Conservation (phyloP, 163 green algal species). For the Volvox carteri region DNA sequence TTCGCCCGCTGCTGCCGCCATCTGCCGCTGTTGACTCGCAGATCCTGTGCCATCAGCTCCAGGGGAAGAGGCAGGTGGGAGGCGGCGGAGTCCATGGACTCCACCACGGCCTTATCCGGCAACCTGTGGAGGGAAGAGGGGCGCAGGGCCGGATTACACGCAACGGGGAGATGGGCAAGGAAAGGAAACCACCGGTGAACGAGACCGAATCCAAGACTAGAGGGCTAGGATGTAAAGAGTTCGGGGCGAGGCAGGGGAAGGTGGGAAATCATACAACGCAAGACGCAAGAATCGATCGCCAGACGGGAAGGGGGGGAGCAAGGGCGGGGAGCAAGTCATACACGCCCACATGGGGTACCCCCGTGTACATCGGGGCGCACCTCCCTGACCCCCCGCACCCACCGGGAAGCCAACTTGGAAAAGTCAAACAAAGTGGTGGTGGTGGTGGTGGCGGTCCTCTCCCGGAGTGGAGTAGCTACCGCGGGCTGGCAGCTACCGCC, state of each 20-base stretch:
- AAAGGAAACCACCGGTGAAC: too few species aligned
- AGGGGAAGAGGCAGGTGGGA: constrained; percentile 8
- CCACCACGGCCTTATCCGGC: constrained; percentile 14
- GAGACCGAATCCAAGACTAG: too few species aligned
- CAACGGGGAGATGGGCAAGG: too few species aligned
- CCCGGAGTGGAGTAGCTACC: not conserved
- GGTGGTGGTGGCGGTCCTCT: not conserved
- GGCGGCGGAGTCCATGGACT: not conserved
- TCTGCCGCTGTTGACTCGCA: not conserved
- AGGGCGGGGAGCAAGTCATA: too few species aligned
- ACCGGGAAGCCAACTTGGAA: constrained; percentile 14
- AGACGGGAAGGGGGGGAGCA: too few species aligned
- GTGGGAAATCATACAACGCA: too few species aligned
- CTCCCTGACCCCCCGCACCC: not conserved
- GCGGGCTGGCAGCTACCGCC: constrained; percentile 2
- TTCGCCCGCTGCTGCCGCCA: constrained; percentile 27
- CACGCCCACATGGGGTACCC: too few species aligned
- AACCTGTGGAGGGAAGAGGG: not conserved
- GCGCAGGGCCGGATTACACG: too few species aligned
- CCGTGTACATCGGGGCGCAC: too few species aligned
- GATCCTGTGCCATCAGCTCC: not conserved
- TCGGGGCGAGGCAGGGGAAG: too few species aligned
- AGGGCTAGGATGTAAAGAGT: too few species aligned
- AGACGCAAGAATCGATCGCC: too few species aligned
- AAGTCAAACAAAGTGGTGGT: not conserved